phyloP scores from a whole-genome alignment of 345 rosid species.

The Bretschneidera sinensis region DNA sequence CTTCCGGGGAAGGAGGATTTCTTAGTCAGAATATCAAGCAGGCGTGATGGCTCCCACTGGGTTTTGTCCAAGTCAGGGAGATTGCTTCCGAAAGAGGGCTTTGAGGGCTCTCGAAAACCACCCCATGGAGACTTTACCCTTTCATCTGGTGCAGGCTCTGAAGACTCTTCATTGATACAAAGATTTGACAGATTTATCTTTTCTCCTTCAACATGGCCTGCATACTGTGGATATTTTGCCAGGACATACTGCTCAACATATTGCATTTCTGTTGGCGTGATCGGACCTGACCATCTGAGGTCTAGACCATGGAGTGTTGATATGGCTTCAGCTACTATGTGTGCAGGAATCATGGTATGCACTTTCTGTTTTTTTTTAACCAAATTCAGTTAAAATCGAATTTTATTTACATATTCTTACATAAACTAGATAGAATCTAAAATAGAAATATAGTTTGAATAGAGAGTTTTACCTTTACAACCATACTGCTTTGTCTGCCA shows the following conservation, averaged over 20 bases:
- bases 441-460: not conserved
- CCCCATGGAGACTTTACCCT: conserved; percentile 32
- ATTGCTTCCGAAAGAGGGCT: conserved; percentile 34
- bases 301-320: conserved; percentile 50
- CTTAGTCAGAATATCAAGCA: conserved; percentile 58
- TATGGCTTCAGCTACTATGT: conserved; percentile 57
- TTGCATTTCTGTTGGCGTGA: conserved; percentile 57
- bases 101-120: conserved; percentile 20
- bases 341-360: conserved; percentile 53
- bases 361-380: conserved; percentile 46
- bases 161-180: conserved; percentile 33
- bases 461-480: conserved; percentile 43
- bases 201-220: conserved; percentile 38
- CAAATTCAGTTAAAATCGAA: not conserved
- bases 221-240: conserved; percentile 68
- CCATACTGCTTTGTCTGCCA: conserved; percentile 62
- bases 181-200: conserved; percentile 24
- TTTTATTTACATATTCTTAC: not conserved
- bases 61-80: conserved; percentile 49
- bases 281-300: conserved; percentile 72
- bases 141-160: conserved; percentile 25
- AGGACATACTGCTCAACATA: conserved; percentile 58
- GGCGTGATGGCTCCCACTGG: conserved; percentile 57
- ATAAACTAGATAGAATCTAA: not conserved
- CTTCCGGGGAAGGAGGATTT: conserved; percentile 68